These are phyloP conservation scores for Blastomyces percursus DNA, from an alignment of 2,329 filamentous ascomycete genomes.

Conservation along the genomic window DNA sequence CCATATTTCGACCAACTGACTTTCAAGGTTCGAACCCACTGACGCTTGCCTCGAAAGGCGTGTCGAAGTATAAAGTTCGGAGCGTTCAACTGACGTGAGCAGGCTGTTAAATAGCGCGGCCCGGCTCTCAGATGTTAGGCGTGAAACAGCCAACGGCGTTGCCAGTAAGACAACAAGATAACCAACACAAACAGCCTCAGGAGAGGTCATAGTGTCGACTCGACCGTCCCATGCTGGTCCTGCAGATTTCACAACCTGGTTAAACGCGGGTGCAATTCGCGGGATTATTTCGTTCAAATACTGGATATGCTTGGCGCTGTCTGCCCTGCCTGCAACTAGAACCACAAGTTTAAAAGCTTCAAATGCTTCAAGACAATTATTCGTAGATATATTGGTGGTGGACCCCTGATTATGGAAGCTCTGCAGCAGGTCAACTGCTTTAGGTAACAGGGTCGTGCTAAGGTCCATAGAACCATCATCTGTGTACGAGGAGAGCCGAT, in stretches of 20 bases:
- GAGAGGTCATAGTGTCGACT: conserved; percentile 25
- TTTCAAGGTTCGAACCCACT: background rate
- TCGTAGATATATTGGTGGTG: conserved; percentile 12
- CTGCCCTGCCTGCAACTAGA: conserved; percentile 17
- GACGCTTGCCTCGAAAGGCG: background rate
- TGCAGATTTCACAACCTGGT: conserved; percentile 20
- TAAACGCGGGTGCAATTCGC: conserved; percentile 3
- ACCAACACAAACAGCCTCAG: conserved; percentile 20
- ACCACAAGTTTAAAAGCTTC: conserved; percentile 29
- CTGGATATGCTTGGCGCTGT: conserved; percentile 13
- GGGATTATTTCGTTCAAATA: conserved; percentile 18
- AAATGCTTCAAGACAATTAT: conserved; percentile 27
- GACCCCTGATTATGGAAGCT: conserved; percentile 20
- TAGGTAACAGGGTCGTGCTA: conserved; percentile 19
- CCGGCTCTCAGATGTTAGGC: conserved; percentile 23
- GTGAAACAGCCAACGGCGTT: conserved; percentile 22
- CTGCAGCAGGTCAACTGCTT: conserved; percentile 22
- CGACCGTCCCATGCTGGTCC: conserved; percentile 29
- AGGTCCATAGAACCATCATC: conserved; percentile 16
- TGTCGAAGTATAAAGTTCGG: background rate
- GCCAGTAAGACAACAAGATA: conserved; percentile 27
- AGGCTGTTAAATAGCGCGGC: conserved; percentile 26
- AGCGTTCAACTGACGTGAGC: conserved; percentile 13
- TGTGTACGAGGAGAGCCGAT: conserved; percentile 20
- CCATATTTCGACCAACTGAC: conserved; percentile 29